Evolutionary conservation across 2,329 filamentous ascomycete species (phyloP).

Genomic region (Dactylellina haptotyla): DNA sequence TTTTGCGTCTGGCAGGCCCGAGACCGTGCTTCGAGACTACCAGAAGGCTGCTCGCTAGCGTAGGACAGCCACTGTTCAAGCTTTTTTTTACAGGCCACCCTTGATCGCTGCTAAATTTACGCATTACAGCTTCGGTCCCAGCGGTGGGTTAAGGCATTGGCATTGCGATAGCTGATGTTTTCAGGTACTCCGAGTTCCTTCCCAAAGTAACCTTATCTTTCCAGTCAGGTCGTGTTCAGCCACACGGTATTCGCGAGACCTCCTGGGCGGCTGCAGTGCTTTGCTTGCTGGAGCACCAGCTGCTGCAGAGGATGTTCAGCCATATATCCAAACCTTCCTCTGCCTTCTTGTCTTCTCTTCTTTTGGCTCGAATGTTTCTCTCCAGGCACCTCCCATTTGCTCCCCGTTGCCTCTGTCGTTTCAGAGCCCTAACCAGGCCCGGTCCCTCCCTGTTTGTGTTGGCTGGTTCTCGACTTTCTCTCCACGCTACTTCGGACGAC

Average conservation of each 20-base stretch:
- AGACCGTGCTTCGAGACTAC: conserved; percentile 36
- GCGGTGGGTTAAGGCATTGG: conserved; percentile 9
- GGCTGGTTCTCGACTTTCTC: conserved; percentile 3
- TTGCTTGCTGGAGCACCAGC: too few relatives aligned
- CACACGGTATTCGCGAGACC: conserved; percentile 13
- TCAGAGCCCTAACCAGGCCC: conserved; percentile 7
- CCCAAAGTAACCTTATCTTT: conserved; percentile 39
- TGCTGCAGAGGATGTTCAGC: not conserved
- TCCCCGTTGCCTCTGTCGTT: conserved; percentile 4
- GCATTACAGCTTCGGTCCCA: conserved; percentile 26
- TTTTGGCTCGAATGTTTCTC: conserved; percentile 13
- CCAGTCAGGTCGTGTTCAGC: conserved; percentile 37
- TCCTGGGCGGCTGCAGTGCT: conserved; percentile 7
- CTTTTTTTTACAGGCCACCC: conserved; percentile 42
- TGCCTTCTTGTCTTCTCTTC: not conserved
- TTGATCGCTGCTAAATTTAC: conserved; percentile 49
- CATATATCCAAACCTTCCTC: conserved; percentile 14
- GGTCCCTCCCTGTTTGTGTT: not conserved
- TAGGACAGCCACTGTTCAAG: conserved; percentile 39
- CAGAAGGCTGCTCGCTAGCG: conserved; percentile 16
- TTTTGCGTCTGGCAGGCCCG: conserved; percentile 14
- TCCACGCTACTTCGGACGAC: conserved; percentile 47
- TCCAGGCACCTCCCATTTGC: not conserved
- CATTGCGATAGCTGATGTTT: conserved; percentile 37
- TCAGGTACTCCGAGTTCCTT: conserved; percentile 28